These are phyloP conservation scores for Umbelopsis ramanniana DNA, from an alignment of 192 early-diverging fungal genomes.

Conservation along the genomic window DNA sequence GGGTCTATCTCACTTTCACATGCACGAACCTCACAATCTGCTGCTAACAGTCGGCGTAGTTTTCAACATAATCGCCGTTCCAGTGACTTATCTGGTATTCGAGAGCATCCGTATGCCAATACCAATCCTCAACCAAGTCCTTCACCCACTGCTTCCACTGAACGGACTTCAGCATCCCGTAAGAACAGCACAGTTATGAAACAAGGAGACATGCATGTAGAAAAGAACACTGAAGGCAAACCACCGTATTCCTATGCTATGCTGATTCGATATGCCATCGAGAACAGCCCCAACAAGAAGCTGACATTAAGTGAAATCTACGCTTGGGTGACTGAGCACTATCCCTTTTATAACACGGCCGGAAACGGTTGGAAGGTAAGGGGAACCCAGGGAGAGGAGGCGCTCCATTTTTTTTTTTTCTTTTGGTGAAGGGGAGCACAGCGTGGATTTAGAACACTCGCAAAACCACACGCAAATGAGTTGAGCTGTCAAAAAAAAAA, in stretches of 20 bases:
- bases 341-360: conserved; percentile 76
- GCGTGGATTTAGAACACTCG: background rate
- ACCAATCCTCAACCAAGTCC: conserved; percentile 9
- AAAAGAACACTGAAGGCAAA: conserved; percentile 55
- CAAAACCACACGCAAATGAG: no score
- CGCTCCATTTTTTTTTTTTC: no score
- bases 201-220: conserved; percentile 22
- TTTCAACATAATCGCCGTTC: conserved; percentile 15
- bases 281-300: conserved; percentile 58
- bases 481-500: no score
- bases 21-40: background rate
- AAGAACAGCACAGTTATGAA: conserved; percentile 14
- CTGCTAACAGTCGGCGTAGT: background rate
- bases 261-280: conserved; percentile 79
- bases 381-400: conserved; percentile 11
- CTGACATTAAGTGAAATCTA: conserved; percentile 86
- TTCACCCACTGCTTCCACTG: conserved; percentile 6
- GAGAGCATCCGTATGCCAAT: conserved; percentile 15
- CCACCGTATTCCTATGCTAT: conserved; percentile 81
- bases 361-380: conserved; percentile 61
- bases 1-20: conserved; percentile 14
- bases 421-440: background rate
- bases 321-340: conserved; percentile 70
- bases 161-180: background rate
- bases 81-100: conserved; percentile 14